Evolutionary conservation across 2,329 filamentous ascomycete genomes (phyloP).

Genomic region (Pseudogymnoascus sp.): DNA sequence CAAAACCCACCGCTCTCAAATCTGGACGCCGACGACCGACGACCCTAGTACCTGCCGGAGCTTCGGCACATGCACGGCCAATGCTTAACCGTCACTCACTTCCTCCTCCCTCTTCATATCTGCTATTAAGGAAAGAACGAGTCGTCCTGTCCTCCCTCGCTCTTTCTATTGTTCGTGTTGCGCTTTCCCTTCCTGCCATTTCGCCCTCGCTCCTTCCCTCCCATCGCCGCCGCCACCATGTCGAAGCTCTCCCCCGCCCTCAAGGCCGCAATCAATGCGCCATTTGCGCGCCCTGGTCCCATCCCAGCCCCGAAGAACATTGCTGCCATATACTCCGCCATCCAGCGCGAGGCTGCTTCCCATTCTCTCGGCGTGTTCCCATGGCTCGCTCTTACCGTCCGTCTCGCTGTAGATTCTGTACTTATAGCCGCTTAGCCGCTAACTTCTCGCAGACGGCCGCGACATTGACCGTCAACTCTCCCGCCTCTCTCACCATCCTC

Average conservation of each 20-base stretch:
- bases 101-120: background rate
- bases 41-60: background rate
- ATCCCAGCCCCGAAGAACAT: constrained; percentile 58
- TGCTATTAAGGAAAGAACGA: background rate
- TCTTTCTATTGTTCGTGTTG: background rate
- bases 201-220: background rate
- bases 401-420: background rate
- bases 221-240: constrained; percentile 38
- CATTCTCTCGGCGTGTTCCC: constrained; percentile 55
- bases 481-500: constrained; percentile 61
- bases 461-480: constrained; percentile 81
- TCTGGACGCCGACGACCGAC: background rate
- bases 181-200: background rate
- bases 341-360: constrained; percentile 54
- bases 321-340: constrained; percentile 53
- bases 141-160: background rate
- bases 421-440: constrained; percentile 8
- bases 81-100: background rate
- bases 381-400: constrained; percentile 55
- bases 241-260: constrained; percentile 64
- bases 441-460: constrained; percentile 55
- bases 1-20: background rate
- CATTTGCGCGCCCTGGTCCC: constrained; percentile 58
- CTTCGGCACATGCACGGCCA: background rate
- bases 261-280: constrained; percentile 66